These are phyloP conservation scores for Priceomyces haplophilus DNA, from an alignment of 805 yeast genomes.

Conservation along the genomic window DNA sequence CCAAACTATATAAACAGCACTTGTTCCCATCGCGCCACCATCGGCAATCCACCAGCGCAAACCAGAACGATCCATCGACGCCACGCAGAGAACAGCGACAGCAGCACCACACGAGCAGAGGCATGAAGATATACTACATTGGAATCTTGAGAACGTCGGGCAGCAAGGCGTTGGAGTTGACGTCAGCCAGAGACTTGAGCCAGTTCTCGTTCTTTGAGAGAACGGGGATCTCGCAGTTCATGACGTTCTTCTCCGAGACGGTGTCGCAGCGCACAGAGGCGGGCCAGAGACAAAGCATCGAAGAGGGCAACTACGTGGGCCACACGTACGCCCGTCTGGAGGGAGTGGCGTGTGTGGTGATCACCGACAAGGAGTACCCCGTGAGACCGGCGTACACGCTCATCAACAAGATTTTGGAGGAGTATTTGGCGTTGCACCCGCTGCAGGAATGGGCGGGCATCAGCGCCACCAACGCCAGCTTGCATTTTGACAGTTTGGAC, in stretches of 20 bases:
- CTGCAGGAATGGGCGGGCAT: constrained; percentile 60
- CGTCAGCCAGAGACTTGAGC: constrained; percentile 77
- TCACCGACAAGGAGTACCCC: constrained; percentile 94
- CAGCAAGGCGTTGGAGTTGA: constrained; percentile 67
- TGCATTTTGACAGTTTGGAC: constrained; percentile 60
- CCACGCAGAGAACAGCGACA: too few relatives aligned
- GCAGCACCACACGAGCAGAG: background rate
- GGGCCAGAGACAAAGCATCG: constrained; percentile 92
- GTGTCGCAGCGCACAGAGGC: constrained; percentile 83
- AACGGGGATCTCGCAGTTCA: constrained; percentile 78
- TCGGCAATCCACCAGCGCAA: too few relatives aligned
- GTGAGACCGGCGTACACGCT: constrained; percentile 94
- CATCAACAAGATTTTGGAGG: constrained; percentile 86
- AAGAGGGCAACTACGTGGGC: constrained; percentile 86
- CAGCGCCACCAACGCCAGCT: constrained; percentile 42
- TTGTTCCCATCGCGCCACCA: too few relatives aligned
- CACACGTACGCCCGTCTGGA: constrained; percentile 89
- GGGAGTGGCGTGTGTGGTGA: constrained; percentile 87
- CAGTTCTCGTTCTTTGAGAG: constrained; percentile 90
- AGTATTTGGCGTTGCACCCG: constrained; percentile 81
- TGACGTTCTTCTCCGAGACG: constrained; percentile 91
- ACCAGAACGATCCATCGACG: too few relatives aligned
- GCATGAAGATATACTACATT: constrained; percentile 87
- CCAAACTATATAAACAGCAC: too few relatives aligned
- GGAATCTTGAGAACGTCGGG: constrained; percentile 71